Evolutionary conservation across 352 stramenopile species (phyloP), one percentile per base, ranked within the genome.

Genomic region (Stephanocyclus meneghinianus): DNA sequence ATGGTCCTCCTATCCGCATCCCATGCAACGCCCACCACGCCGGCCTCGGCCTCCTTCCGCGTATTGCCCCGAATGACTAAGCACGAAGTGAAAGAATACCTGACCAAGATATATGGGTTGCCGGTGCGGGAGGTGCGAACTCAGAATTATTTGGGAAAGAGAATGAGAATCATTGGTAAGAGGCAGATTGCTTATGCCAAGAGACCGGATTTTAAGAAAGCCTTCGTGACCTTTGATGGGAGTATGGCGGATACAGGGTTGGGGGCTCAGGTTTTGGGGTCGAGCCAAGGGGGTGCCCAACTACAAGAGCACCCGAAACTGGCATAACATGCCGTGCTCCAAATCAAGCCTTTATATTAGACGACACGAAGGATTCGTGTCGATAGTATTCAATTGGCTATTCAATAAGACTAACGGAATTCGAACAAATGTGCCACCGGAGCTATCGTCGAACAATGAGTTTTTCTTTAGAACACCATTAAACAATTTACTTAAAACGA

Each of bases 51-150:
- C 76, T 91, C 96, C 42, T 98, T 98, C 87, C 94, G 95, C 59
- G 94, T 98, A 15, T 89, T 97, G 75, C 95, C 96, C 30, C 93
- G 94, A 79, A 98, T 98, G 93, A 98, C 95, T 59, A 98, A 98
- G 88, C 92, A 97, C 84, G 96, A 98, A 90, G 96, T 98, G 64
- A 98, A 98, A 85, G 95, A 98, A 88, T 98, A 98, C 87, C 83
- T 98, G 61, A 97, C 93, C 69, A 98, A 98, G 86, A 95, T 98
- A 59, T 98, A 98, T 87, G 87, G 95, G 60, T 84, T 98, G 30
- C 94, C 93, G 1, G 96, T 98, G n/a, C 84, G 92, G 73, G 97
- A 98, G 80, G 94, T 98, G 65, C 96, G 95, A 80, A 98, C 95
- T 21, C 95, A 96, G 90, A 98, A 98, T 91, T 98, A 97, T 86